Evolutionary conservation across 2,329 filamentous ascomycete species (phyloP).

Genomic region (Nectriaceae sp.): DNA sequence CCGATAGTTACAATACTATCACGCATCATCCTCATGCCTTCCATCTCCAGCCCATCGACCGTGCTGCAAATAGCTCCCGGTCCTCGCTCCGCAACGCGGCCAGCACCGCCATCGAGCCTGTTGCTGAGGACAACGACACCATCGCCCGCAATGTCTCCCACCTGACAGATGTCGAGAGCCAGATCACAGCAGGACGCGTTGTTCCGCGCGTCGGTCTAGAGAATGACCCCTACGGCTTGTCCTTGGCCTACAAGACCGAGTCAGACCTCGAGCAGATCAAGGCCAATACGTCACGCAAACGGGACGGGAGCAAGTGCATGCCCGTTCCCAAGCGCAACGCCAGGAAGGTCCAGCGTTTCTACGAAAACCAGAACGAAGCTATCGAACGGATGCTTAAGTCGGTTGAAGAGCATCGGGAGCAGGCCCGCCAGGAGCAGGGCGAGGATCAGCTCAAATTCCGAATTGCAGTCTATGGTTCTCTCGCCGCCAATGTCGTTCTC

Average conservation of each 20-base stretch:
- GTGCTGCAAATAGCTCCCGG: conserved; percentile 30
- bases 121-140: conserved; percentile 38
- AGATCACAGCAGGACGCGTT: conserved; percentile 39
- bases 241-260: conserved; percentile 74
- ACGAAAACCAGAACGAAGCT: conserved; percentile 87
- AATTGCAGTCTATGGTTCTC: conserved; percentile 66
- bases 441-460: conserved; percentile 79
- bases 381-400: conserved; percentile 91
- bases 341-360: conserved; percentile 75
- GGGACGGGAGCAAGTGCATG: conserved; percentile 46
- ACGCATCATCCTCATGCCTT: conserved; percentile 49
- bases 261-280: conserved; percentile 76
- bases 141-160: conserved; percentile 45
- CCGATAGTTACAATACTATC: conserved; percentile 43
- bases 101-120: conserved; percentile 49
- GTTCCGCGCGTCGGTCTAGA: conserved; percentile 61
- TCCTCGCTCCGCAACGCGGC: conserved; percentile 34
- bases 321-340: conserved; percentile 36
- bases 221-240: conserved; percentile 81
- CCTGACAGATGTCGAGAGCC: conserved; percentile 51
- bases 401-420: conserved; percentile 85
- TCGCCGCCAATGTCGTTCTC: conserved; percentile 79
- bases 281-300: conserved; percentile 79
- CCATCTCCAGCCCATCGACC: conserved; percentile 38
- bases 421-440: conserved; percentile 76